Percentiles rank a stretch among this genome's conserved stretches.
Evolutionary conservation across 495 filamentous ascomycete species (phyloP).

Genomic region (Xylaria grammica): DNA sequence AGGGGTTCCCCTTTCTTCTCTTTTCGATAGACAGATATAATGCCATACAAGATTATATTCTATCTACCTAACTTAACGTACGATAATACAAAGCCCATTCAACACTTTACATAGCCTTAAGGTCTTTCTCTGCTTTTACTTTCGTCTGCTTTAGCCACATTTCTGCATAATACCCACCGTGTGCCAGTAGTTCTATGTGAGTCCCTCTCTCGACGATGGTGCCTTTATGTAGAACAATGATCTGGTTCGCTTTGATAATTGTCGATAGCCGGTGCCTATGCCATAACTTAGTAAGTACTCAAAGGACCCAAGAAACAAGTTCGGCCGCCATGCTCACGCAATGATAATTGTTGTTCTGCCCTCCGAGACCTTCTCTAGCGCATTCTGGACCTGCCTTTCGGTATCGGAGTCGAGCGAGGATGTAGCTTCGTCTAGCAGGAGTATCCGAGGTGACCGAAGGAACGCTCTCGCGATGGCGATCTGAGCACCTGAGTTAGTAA

Average conservation of each 20-base stretch:
- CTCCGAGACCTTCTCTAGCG: constrained; percentile 42
- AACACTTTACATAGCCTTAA: too few species aligned
- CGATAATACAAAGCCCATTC: too few species aligned
- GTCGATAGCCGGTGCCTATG: constrained; percentile 73
- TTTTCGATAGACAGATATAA: too few species aligned
- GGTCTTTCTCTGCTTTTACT: background rate
- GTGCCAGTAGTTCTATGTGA: constrained; percentile 70
- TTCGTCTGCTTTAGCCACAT: constrained; percentile 82
- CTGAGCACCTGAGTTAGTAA: background rate
- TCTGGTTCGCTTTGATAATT: constrained; percentile 79
- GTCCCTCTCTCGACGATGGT: constrained; percentile 73
- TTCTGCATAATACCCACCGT: constrained; percentile 71
- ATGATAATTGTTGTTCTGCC: constrained; percentile 69
- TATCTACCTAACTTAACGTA: too few species aligned
- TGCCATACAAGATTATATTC: too few species aligned
- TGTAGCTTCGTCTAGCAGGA: constrained; percentile 42
- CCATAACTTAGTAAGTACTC: background rate
- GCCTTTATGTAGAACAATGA: constrained; percentile 74
- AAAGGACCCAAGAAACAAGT: background rate
- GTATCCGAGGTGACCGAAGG: constrained; percentile 37
- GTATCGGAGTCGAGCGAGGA: constrained; percentile 57
- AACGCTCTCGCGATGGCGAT: constrained; percentile 20
- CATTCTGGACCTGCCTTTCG: constrained; percentile 75
- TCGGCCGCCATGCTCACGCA: constrained; percentile 29
- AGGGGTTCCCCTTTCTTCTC: too few species aligned